Percentiles rank a stretch among this genome's conserved stretches.
Evolutionary conservation across 1,284 basidiomycete genomes (phyloP).

Genomic region (Cystobasidium slooffiae): DNA sequence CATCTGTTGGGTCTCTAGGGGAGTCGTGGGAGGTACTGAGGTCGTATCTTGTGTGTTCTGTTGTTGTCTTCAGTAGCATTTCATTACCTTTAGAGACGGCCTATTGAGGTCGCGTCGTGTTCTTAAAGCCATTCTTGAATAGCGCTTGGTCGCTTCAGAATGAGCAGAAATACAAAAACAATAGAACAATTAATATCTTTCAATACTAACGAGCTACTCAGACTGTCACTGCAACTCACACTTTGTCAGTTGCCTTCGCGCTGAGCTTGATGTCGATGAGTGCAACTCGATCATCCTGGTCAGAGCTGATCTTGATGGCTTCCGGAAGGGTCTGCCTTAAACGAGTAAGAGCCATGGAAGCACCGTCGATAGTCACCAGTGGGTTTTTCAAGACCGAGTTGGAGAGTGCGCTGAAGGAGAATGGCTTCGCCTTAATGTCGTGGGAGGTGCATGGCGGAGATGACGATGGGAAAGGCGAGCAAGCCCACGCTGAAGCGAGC

Average conservation of each 20-base stretch:
- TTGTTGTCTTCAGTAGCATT: conserved; percentile 17
- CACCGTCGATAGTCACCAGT: conserved; percentile 7
- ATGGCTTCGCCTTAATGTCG: conserved; percentile 28
- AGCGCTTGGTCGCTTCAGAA: conserved; percentile 5
- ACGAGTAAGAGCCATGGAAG: neutral
- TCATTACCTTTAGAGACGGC: neutral
- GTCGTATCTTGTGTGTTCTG: neutral
- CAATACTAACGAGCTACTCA: neutral
- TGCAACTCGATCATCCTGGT: too few species aligned
- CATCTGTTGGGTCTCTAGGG: conserved; percentile 10
- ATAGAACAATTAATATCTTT: neutral
- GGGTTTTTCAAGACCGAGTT: conserved; percentile 34
- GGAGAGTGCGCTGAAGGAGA: conserved; percentile 15
- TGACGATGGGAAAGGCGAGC: neutral
- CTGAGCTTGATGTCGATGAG: too few species aligned
- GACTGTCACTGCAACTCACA: neutral
- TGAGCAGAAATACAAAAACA: conserved; percentile 18
- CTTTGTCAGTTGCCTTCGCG: too few species aligned
- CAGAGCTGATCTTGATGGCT: too few species aligned
- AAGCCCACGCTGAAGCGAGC: conserved; percentile 14
- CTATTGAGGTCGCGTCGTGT: neutral
- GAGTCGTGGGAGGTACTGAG: neutral
- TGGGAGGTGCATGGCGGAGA: conserved; percentile 32
- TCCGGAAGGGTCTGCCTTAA: too few species aligned
- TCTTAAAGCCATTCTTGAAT: neutral